These are phyloP conservation scores for Xylariales sp. DNA, from an alignment of 2,329 filamentous ascomycete species.

Conservation along the genomic window DNA sequence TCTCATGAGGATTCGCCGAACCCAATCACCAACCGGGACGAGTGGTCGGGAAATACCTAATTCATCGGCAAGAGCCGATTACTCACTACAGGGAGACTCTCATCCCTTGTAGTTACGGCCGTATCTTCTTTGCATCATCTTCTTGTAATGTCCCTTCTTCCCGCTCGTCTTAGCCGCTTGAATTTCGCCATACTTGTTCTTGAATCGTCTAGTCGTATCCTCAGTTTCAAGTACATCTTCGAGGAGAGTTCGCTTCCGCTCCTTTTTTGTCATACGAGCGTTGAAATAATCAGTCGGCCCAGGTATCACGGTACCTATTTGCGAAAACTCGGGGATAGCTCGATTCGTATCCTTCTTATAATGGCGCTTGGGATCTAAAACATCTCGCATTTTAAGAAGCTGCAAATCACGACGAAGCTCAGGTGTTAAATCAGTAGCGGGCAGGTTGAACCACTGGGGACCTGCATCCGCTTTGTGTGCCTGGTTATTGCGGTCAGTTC, in stretches of 20 bases:
- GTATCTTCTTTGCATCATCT: conserved; percentile 64
- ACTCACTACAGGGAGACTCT: conserved; percentile 20
- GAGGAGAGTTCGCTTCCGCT: conserved; percentile 86
- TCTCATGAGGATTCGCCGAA: not conserved
- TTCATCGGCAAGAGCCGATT: conserved; percentile 12
- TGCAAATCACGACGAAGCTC: conserved; percentile 91
- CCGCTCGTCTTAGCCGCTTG: conserved; percentile 86
- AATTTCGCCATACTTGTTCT: conserved; percentile 87
- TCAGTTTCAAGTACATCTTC: conserved; percentile 83
- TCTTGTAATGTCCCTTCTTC: conserved; percentile 90
- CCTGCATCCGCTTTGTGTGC: conserved; percentile 71
- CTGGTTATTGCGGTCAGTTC: conserved; percentile 44
- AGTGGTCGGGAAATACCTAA: not conserved
- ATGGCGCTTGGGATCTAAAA: conserved; percentile 81
- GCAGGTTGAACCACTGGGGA: conserved; percentile 86
- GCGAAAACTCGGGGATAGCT: conserved; percentile 82
- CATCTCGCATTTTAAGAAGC: conserved; percentile 74
- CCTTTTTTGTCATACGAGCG: conserved; percentile 83
- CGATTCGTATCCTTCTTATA: conserved; percentile 88
- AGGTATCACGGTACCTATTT: conserved; percentile 88
- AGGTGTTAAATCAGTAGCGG: conserved; percentile 83
- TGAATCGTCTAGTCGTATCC: conserved; percentile 76
- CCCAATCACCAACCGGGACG: not conserved
- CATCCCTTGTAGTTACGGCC: conserved; percentile 47
- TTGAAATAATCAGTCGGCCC: conserved; percentile 90